Conservation (phyloP, 1,284 basidiomycete species). For the Grifola frondosa region DNA sequence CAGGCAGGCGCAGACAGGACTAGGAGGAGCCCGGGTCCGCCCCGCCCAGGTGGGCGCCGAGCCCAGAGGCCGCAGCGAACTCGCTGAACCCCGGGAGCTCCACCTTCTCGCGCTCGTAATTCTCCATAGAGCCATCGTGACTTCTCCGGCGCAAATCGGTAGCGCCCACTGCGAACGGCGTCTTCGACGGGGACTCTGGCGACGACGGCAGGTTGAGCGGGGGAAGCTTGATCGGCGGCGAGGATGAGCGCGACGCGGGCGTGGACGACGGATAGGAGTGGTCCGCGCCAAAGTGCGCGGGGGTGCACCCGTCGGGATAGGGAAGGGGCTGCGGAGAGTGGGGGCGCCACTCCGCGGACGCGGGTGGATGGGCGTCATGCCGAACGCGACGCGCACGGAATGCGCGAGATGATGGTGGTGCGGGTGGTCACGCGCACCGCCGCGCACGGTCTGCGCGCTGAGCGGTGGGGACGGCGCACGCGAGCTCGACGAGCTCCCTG, state of each 20-base stretch:
- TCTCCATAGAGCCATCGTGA: conserved; percentile 22
- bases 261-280: conserved; percentile 35
- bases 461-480: conserved; percentile 50
- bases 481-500: conserved; percentile 44
- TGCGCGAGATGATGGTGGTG: conserved; percentile 70
- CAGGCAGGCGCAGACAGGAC: no score
- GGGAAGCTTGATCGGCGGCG: conserved; percentile 69
- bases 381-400: conserved; percentile 81
- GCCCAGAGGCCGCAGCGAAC: conserved; percentile 53
- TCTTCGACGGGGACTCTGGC: conserved; percentile 26
- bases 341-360: conserved; percentile 30
- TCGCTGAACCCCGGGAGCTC: conserved; percentile 61
- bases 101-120: conserved; percentile 28
- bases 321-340: no score
- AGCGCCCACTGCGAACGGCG: conserved; percentile 11
- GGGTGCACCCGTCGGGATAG: conserved; percentile 37
- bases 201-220: conserved; percentile 52
- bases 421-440: conserved; percentile 20
- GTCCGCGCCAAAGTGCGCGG: conserved; percentile 25
- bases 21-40: no score
- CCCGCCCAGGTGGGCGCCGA: conserved; percentile 1
- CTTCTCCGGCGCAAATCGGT: conserved; percentile 20
- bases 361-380: conserved; percentile 81
- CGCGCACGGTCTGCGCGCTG: conserved; percentile 13
- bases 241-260: conserved; percentile 57